A percentile compares a stretch with the other conserved stretches of the same genome.
Evolutionary conservation across 164 flowering plant genomes (phyloP).

Genomic region (Magnolia changhungtana): DNA sequence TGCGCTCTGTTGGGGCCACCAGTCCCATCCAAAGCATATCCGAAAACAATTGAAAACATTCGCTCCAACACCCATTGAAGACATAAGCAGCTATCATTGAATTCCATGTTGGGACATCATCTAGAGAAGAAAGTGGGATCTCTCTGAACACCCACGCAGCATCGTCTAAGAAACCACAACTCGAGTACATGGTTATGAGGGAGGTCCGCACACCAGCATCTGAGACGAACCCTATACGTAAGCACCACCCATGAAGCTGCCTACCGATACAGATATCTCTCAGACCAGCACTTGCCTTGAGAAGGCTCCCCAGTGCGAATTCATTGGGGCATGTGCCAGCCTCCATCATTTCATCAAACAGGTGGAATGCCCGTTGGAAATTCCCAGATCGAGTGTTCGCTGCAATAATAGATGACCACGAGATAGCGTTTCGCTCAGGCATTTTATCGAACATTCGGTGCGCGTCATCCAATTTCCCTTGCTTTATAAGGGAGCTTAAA

Average conservation of each 20-base stretch:
- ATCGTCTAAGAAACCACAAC: slow-evolving; percentile 21
- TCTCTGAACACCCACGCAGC: slow-evolving; percentile 25
- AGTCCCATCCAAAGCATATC: slow-evolving; percentile 22
- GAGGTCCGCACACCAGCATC: slow-evolving; percentile 17
- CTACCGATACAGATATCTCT: slow-evolving; percentile 16
- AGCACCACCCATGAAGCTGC: slow-evolving; percentile 33
- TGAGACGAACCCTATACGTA: slow-evolving; percentile 20
- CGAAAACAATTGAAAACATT: slow-evolving; percentile 19
- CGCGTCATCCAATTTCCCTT: slow-evolving; percentile 14
- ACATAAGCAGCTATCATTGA: slow-evolving; percentile 25
- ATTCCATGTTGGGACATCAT: slow-evolving; percentile 25
- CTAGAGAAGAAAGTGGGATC: slow-evolving; percentile 3
- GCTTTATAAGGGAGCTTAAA: neutral
- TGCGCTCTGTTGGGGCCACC: slow-evolving; percentile 17
- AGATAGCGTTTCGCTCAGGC: slow-evolving; percentile 14
- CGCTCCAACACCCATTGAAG: slow-evolving; percentile 16
- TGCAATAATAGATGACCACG: slow-evolving; percentile 22
- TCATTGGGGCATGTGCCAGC: slow-evolving; percentile 22
- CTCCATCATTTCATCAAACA: slow-evolving; percentile 18
- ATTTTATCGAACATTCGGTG: slow-evolving; percentile 21
- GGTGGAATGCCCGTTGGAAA: slow-evolving; percentile 5
- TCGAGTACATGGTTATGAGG: slow-evolving; percentile 28
- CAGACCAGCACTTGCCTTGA: slow-evolving; percentile 22
- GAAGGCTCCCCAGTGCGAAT: slow-evolving; percentile 18
- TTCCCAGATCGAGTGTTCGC: slow-evolving; percentile 16